Evolutionary conservation across 768 basidiomycete species (phyloP), one percentile per base, ranked within the genome.

Genomic region (Hypsizygus marmoreus): DNA sequence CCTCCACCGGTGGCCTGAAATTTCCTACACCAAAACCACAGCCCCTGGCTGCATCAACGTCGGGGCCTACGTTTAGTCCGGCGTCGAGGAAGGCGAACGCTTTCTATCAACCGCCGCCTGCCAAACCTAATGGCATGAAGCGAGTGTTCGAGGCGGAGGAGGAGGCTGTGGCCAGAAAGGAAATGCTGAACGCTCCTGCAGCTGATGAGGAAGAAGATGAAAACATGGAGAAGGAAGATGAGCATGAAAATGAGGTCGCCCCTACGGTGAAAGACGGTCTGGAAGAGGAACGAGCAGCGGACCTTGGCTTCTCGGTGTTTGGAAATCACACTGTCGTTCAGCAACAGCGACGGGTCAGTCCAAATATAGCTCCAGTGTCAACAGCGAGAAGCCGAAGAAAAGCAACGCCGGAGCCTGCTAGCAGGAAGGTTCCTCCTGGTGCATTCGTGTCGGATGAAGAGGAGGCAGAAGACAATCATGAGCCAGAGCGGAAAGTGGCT

Each of bases 31-130:
- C 16, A 17, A 52, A 30, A 31, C 23, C 12, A 12, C 38, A 30
- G 26, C 55, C 35, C 28, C 28, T 14, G 29, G 26, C 25, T 14
- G 4, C 33, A 6, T 6, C 20, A 23, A n/a, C 44, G 4, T 41
- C 49, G 2, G 47, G 14, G 19, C 50, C 30, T 20, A 40, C 56
- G 2, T 80, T 83, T 44, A 70, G 73, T 6, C 72, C 75, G 1
- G 82, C 85, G 1, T 75, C 74, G 39, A 70, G 68, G 24, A 72
- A 75, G 7, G 73, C 70, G 17, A 88, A 88, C 51, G 86, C 86
- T 4, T 88, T 88, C 59, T 88, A 81, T 57, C 71, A 75, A 28
- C 84, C 82, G 0, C 75, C 80, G 3, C 52, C 64, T 9, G 43
- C 60, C 1, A 60, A 57, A 11, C 33, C 38, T 16, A 38, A 68